These are phyloP conservation scores for Saccharomyces hybrid DNA, from an alignment of 1,139 yeast genomes.

Conservation along the genomic window DNA sequence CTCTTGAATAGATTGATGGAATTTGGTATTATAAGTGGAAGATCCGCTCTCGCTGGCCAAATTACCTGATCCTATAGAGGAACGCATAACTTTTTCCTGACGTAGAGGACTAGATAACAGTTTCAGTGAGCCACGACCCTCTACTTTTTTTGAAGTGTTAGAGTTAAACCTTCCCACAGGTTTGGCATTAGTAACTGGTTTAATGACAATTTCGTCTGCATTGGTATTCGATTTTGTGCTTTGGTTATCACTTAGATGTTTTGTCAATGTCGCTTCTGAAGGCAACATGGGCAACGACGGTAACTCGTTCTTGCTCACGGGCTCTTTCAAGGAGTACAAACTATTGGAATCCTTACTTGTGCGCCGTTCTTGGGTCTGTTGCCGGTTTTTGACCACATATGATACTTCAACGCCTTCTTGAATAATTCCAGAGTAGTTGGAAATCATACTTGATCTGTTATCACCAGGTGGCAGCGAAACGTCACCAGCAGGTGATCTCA, in stretches of 20 bases:
- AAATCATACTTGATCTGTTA: conserved; percentile 36
- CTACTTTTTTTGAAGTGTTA: not conserved
- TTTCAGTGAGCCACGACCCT: conserved; percentile 9
- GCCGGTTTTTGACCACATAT: conserved; percentile 29
- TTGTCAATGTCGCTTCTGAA: conserved; percentile 10
- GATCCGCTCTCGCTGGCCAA: conserved; percentile 30
- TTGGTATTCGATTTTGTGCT: conserved; percentile 1
- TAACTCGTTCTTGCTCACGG: not conserved
- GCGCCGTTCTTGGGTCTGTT: not conserved
- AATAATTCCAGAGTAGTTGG: conserved; percentile 40
- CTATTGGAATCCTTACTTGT: not conserved
- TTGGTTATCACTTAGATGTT: not conserved
- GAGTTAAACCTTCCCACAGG: conserved; percentile 15
- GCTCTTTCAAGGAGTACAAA: not conserved
- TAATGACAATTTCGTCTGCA: conserved; percentile 8
- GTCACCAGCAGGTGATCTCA: conserved; percentile 9
- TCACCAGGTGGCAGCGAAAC: conserved; percentile 18
- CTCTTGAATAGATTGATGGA: conserved; percentile 4
- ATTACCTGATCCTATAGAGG: conserved; percentile 29
- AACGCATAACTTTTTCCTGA: conserved; percentile 9
- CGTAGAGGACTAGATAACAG: conserved; percentile 10
- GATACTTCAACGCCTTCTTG: conserved; percentile 40
- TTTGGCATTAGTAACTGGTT: conserved; percentile 14
- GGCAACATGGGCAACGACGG: conserved; percentile 15
- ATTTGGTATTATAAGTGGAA: conserved; percentile 13